A percentile compares a stretch with the other conserved stretches of the same genome.
Conservation (phyloP, 441 rosid genomes). For the Rhodomyrtus psidioides region DNA sequence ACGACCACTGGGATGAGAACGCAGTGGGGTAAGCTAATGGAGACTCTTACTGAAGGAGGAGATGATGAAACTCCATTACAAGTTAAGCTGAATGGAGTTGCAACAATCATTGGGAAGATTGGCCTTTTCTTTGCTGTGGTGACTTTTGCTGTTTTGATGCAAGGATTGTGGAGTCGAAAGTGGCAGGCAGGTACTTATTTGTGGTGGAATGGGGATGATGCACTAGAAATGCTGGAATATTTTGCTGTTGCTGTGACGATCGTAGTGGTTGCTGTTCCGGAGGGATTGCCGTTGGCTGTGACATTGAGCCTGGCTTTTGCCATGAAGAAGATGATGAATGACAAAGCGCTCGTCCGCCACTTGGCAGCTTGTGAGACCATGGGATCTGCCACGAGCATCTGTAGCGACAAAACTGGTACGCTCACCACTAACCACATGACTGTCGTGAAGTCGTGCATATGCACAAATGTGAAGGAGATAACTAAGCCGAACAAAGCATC, state of each 20-base stretch:
- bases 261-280: constrained; percentile 75
- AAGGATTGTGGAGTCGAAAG: constrained; percentile 42
- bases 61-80: constrained; percentile 70
- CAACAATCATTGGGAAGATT: constrained; percentile 57
- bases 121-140: constrained; percentile 58
- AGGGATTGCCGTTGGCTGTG: constrained; percentile 65
- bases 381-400: constrained; percentile 68
- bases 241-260: constrained; percentile 73
- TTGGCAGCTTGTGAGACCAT: constrained; percentile 75
- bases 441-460: constrained; percentile 60
- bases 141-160: constrained; percentile 53
- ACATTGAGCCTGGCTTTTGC: constrained; percentile 70
- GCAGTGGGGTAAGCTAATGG: constrained; percentile 73
- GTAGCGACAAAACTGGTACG: constrained; percentile 71
- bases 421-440: constrained; percentile 72
- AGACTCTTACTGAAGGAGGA: constrained; percentile 63
- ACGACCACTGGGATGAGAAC: constrained; percentile 76
- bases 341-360: constrained; percentile 63
- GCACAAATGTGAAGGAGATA: constrained; percentile 48
- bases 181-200: constrained; percentile 28
- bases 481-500: constrained; percentile 22
- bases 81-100: constrained; percentile 73
- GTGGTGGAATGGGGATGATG: constrained; percentile 58
- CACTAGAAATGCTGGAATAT: constrained; percentile 41
- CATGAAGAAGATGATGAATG: constrained; percentile 81